Base-by-base conservation (phyloP, 2,329 filamentous ascomycete genomes). In the Paraphaeosphaeria sporulosa region DNA sequence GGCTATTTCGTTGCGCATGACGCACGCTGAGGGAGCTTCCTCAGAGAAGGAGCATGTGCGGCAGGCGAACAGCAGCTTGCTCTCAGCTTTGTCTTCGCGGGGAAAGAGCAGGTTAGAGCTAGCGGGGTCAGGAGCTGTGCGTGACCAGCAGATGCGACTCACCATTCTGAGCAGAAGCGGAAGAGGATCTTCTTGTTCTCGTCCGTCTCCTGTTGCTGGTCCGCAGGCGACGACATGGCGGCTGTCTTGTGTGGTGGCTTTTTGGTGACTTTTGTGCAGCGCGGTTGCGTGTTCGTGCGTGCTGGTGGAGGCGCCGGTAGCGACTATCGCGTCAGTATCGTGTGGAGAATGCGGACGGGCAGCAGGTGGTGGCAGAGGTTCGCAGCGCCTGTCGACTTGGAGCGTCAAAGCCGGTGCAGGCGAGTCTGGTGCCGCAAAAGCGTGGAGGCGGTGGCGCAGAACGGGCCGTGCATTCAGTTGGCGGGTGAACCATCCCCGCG, bases 61-160 rank as follows among this genome's bases (percentile, higher is more conserved):
- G 84, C 95, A 99, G 65, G 92, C 93, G 81, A 96, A 99, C 83
- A 97, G 90, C 69, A 99, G 89, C 72, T 89, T 90, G 82, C 92
- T 92, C 63, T 88, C 89, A 63, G 89, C 85, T 64, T 90, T 89
- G 80, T 99, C 93, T 84, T 99, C 96, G 81, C 96, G 95, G 53
- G 95, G 95, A 76, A 98, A 98, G 57, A 99, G 85, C 87, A 99
- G 91, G 85, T 99, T 99, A 72, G 94, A 97, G 83, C 89, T 91
- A 69, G 40, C 44, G 30, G 38, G 30, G 27, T 66, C 58, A 66
- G 57, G 63, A 43, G 48, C 34, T 47, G 53, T 36, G 51, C 21
- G 46, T 36, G 57, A 53, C 30, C 17, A 19, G 4, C 13, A 9
- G 5, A 36, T 25, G 50, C 21, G 27, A 69, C 81, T 71, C 79